Evolutionary conservation across 352 stramenopile genomes (phyloP), one percentile per base, ranked within the genome.

Genomic region (Phytopythium delawarense): DNA sequence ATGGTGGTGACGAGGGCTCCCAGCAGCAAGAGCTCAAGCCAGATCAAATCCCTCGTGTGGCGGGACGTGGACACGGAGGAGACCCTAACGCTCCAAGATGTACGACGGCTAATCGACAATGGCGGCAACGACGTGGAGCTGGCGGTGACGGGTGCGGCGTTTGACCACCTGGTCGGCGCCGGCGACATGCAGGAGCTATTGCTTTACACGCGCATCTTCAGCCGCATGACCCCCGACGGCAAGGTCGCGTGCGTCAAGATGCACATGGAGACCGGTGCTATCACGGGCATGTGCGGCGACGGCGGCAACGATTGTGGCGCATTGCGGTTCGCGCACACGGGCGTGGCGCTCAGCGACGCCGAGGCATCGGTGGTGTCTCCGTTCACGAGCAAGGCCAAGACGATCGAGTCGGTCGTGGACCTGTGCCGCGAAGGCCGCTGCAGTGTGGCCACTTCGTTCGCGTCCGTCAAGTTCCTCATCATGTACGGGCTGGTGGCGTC

Each of bases 401-500:
- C 65, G 13, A 86, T 97, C 58, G 69, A 69, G 23, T 89, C 82
- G 34, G 89, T 97, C 28, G 70, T 91, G 7, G 87, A 96, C 64
- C 63, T 98, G 32, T 83, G 89, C 15, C 78, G 74, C 52, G 91
- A 98, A 73, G 91, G 91, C 35, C 83, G 89, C 11, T 95, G 88
- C 74, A 83, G 81, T 53, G 56, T 98, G 25, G 77, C 89, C 2
- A 96, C 88, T 20, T 92, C 89, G 32, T 92, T 97, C 42, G 78
- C 72, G 16, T 80, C 72, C 18, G 83, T 97, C 66, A 97, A 96
- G 68, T 96, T 92, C 61, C 74, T 96, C 51, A 82, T 97, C 50
- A 84, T 96, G 63, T 97, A 97, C 67, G 89, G 89, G 23, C 65
- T 96, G 73, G 77, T 96, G 32, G 67, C 77, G 20, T 84, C 71